A percentile compares a stretch with the other conserved stretches of the same genome.
Conservation (phyloP, 2,329 filamentous ascomycete genomes). For the Periconia sp. region DNA sequence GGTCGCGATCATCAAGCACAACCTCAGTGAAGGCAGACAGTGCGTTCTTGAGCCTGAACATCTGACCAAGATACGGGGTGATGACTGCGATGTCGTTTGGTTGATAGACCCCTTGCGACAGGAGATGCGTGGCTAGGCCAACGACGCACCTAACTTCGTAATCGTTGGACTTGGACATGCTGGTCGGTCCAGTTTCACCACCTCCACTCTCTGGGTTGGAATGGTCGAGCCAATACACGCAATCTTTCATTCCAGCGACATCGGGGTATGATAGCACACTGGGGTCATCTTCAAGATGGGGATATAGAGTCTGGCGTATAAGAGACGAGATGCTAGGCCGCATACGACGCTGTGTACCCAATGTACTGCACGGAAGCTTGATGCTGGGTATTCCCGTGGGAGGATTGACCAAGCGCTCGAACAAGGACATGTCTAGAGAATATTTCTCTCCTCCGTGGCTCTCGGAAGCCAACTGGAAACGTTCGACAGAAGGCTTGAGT, state of each 20-base stretch:
- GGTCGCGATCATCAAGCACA: constrained; percentile 64
- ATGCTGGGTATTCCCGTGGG: constrained; percentile 5
- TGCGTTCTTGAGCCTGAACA: constrained; percentile 52
- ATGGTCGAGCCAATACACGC: constrained; percentile 66
- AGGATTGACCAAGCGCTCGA: constrained; percentile 58
- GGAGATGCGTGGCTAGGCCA: constrained; percentile 65
- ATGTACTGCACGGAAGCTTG: constrained; percentile 30
- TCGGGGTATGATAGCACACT: constrained; percentile 45
- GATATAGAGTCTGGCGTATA: constrained; percentile 61
- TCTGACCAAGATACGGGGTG: constrained; percentile 65
- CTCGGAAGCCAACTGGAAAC: constrained; percentile 56
- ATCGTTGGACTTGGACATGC: constrained; percentile 56
- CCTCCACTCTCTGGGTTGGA: constrained; percentile 46
- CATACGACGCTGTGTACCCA: constrained; percentile 60
- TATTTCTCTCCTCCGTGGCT: constrained; percentile 53
- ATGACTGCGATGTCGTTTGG: constrained; percentile 68
- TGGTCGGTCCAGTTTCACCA: constrained; percentile 39
- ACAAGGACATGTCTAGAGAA: constrained; percentile 61
- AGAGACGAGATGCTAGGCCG: constrained; percentile 63
- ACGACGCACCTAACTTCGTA: constrained; percentile 66
- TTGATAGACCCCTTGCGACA: constrained; percentile 64
- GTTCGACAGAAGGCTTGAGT: constrained; percentile 60
- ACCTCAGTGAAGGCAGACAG: constrained; percentile 60
- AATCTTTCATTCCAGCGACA: constrained; percentile 56
- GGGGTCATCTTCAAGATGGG: constrained; percentile 54